Percentiles rank a stretch among this genome's conserved stretches.
phyloP scores from a whole-genome alignment of 192 early-diverging fungal species.

The Backusella liffmaniae region DNA sequence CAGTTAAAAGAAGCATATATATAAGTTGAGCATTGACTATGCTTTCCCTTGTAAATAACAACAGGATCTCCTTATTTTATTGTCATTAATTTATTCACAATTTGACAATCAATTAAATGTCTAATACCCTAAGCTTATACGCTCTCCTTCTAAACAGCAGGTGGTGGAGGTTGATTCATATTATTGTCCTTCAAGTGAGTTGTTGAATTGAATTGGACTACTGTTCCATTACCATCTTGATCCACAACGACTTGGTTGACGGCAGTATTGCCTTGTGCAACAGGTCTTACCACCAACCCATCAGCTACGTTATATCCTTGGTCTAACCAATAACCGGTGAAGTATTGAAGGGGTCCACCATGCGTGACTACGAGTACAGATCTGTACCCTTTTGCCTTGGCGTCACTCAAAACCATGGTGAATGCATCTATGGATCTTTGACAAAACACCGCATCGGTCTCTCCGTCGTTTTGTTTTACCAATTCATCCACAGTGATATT shows the following conservation, averaged over 20 bases:
- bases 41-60: not conserved
- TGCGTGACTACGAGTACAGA: conserved; percentile 30
- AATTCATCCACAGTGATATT: not conserved
- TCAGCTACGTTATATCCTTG: not conserved
- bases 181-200: not conserved
- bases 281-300: not conserved
- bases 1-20: not conserved
- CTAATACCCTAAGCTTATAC: not conserved
- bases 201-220: conserved; percentile 6
- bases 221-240: not conserved
- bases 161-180: not conserved
- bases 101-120: not conserved
- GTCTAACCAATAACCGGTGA: conserved; percentile 12
- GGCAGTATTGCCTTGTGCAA: conserved; percentile 15
- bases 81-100: not conserved
- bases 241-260: not conserved
- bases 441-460: conserved; percentile 15
- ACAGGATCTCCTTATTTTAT: not conserved
- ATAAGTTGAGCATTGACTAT: not conserved
- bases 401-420: conserved; percentile 8
- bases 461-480: conserved; percentile 12
- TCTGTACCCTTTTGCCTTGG: not conserved
- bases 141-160: not conserved
- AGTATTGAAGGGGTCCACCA: conserved; percentile 19
- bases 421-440: conserved; percentile 6